Evolutionary conservation across 1,284 basidiomycete species (phyloP).

Genomic region (Salmacisia buchloeana): DNA sequence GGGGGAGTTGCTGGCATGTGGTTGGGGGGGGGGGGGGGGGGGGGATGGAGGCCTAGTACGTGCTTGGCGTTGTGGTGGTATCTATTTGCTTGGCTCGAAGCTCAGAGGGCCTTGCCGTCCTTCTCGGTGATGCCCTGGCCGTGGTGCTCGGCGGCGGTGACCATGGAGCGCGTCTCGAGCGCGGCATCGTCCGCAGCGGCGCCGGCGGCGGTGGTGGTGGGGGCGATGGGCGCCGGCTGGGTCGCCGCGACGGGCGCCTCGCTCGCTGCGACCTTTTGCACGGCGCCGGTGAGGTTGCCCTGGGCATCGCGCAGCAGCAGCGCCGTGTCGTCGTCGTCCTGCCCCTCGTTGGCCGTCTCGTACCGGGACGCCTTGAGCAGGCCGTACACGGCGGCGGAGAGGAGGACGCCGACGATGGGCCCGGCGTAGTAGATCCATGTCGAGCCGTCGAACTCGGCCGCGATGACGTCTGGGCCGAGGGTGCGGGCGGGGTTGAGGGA

Average conservation of each 20-base stretch:
- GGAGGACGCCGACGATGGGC: constrained; percentile 26
- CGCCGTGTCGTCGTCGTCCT: constrained; percentile 28
- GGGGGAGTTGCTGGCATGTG: too few species aligned
- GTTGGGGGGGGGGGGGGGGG: too few species aligned
- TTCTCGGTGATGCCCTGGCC: too few species aligned
- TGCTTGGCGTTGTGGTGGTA: too few species aligned
- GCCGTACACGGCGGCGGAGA: constrained; percentile 29
- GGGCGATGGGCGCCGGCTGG: too few species aligned
- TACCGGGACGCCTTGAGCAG: constrained; percentile 28
- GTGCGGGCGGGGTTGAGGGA: constrained; percentile 39
- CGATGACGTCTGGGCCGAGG: constrained; percentile 30
- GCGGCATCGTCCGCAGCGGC: too few species aligned
- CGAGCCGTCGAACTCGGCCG: constrained; percentile 21
- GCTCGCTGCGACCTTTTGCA: constrained; percentile 1
- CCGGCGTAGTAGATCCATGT: constrained; percentile 37
- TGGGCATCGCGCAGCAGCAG: constrained; percentile 15
- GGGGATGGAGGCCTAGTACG: too few species aligned
- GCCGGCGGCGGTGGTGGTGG: background rate
- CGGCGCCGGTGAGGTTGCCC: background rate
- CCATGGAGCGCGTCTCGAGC: too few species aligned
- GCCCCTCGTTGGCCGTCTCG: constrained; percentile 31
- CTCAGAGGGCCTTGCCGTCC: too few species aligned
- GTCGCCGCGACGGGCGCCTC: too few species aligned
- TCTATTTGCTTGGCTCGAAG: too few species aligned
- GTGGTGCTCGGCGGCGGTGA: too few species aligned